phyloP scores from a whole-genome alignment of 192 early-diverging fungal genomes.

The Jimgerdemannia lactiflua region DNA sequence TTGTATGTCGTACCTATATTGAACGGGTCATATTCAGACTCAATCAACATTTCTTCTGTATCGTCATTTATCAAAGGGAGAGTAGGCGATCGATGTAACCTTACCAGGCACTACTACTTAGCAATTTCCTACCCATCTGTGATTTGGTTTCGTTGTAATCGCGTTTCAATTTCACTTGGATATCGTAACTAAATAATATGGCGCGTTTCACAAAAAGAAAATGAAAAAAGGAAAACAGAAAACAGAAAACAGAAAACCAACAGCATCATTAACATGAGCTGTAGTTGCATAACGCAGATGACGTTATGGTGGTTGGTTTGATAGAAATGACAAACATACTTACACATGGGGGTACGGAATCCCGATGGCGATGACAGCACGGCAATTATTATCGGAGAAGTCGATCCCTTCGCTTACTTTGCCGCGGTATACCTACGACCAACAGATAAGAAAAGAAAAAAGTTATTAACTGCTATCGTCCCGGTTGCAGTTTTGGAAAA shows the following conservation, averaged over 20 bases:
- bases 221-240: background rate
- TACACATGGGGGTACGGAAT: slow-evolving; percentile 55
- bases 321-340: background rate
- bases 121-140: background rate
- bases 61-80: too few relatives aligned
- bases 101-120: slow-evolving; percentile 20
- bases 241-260: background rate
- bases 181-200: slow-evolving; percentile 36
- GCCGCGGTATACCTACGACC: slow-evolving; percentile 56
- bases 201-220: background rate
- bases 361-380: slow-evolving; percentile 64
- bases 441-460: background rate
- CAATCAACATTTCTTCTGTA: too few relatives aligned
- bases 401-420: slow-evolving; percentile 76
- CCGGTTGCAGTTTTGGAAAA: background rate
- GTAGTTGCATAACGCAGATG: too few relatives aligned
- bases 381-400: slow-evolving; percentile 61
- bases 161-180: slow-evolving; percentile 49
- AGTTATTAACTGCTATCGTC: background rate
- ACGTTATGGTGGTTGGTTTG: background rate
- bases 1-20: slow-evolving; percentile 21
- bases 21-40: background rate
- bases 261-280: too few relatives aligned
- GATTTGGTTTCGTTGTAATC: slow-evolving; percentile 27
- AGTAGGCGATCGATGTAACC: background rate